Evolutionary conservation across 2,329 filamentous ascomycete species (phyloP).

Genomic region (Emergomyces orientalis): DNA sequence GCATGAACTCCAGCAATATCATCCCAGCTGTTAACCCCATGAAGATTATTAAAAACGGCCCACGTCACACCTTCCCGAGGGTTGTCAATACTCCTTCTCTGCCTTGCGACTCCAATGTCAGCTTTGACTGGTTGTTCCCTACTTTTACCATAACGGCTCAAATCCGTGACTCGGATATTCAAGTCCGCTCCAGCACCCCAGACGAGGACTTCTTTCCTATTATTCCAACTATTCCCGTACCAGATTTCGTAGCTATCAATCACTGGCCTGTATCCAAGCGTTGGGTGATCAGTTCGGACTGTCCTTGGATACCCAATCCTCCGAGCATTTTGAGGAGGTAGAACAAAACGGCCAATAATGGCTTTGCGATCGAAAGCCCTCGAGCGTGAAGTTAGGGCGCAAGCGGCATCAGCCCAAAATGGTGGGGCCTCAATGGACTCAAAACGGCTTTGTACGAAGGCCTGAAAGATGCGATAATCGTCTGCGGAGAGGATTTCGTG

Average conservation of each 20-base stretch:
- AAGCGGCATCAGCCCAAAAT: conserved; percentile 43
- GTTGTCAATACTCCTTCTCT: conserved; percentile 15
- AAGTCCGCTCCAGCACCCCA: conserved; percentile 54
- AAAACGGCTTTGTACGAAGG: conserved; percentile 42
- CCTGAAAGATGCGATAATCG: conserved; percentile 40
- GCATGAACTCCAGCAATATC: conserved; percentile 52
- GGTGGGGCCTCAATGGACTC: conserved; percentile 36
- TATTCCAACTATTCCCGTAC: conserved; percentile 37
- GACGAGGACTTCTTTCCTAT: conserved; percentile 47
- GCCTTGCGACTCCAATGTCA: not conserved
- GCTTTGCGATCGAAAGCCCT: conserved; percentile 50
- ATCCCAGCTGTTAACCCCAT: conserved; percentile 45
- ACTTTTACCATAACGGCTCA: conserved; percentile 23
- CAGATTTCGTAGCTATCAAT: conserved; percentile 51
- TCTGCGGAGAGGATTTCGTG: conserved; percentile 39
- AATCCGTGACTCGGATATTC: conserved; percentile 41
- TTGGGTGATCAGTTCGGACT: conserved; percentile 40
- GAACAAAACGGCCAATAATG: conserved; percentile 46
- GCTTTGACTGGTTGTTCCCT: not conserved
- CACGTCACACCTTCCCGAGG: conserved; percentile 32
- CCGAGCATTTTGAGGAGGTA: conserved; percentile 36
- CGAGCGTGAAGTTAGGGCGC: conserved; percentile 47
- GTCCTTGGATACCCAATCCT: conserved; percentile 27
- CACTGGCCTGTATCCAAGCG: conserved; percentile 49
- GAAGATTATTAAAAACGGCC: conserved; percentile 45